Base-by-base conservation (phyloP, 2,329 filamentous ascomycete species). In the Dothistroma pini region DNA sequence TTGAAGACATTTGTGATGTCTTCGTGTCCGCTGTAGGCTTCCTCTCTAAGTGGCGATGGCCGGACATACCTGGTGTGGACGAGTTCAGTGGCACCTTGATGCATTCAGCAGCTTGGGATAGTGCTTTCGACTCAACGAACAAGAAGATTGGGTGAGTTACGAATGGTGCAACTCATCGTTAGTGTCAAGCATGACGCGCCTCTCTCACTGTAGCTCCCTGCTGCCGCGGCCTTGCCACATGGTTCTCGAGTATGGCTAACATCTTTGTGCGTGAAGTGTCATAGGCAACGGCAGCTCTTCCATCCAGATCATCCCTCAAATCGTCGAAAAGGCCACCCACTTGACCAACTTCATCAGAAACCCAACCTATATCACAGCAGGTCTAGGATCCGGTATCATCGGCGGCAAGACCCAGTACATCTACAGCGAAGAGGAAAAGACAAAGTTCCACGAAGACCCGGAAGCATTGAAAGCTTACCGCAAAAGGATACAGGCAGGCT, bases 101-200 rank as follows among this genome's bases (percentile, higher is more conserved):
- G 68, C 78, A 80, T 57, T 76, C 75, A 2, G 78, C 78, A 5
- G 63, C 69, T 19, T 80, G 76, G 70, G 74, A 79, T 12, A 73
- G 75, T 53, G 53, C 64, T 4, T 65, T 75, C 34, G 65, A 71
- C 59, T 74, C 72, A 68, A 74, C 73, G 5, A 72, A 73, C 12
- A 79, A 79, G 61, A 70, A 67, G 6, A 75, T 78, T 5, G 77
- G 75, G 41, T 44, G 16, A 44, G 41, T 44, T 14, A 9, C n/a
- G 41, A 44, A 44, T 1, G 14, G 16, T 14, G 4, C 8, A n/a
- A 19, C 3, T 14, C 41, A 9, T 44, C n/a, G 16, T 44, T 9
- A 5, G 41, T 8, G 1, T 14, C 14, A 19, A 8, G n/a, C n/a
- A 19, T 16, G 3, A 38, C 16, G 25, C 9, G 35, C 11, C 4